A percentile compares a stretch with the other conserved stretches of the same genome.
Evolutionary conservation across 2,329 filamentous ascomycete species (phyloP).

Genomic region (Drechslera avenae): DNA sequence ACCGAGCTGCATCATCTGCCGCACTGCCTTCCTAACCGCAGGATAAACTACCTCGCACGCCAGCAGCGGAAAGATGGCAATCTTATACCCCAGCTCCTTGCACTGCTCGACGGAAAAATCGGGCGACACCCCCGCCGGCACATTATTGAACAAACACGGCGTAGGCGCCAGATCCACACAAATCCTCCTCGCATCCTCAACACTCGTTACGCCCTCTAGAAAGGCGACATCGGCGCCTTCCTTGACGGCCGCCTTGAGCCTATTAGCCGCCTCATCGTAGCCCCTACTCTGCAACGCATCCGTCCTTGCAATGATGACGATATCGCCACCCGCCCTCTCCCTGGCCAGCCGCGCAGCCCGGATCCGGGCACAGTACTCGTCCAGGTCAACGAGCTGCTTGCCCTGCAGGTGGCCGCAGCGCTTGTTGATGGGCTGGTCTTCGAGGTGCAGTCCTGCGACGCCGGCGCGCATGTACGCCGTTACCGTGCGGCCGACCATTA

Average conservation of each 20-base stretch:
- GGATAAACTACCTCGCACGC: conserved; percentile 43
- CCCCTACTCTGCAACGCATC: conserved; percentile 64
- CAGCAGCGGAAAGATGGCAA: conserved; percentile 61
- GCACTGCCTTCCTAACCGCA: conserved; percentile 36
- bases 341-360: conserved; percentile 60
- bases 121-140: conserved; percentile 62
- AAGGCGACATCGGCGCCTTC: conserved; percentile 66
- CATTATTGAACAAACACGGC: conserved; percentile 62
- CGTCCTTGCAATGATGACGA: conserved; percentile 69
- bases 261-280: conserved; percentile 60
- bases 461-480: conserved; percentile 60
- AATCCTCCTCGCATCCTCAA: conserved; percentile 56
- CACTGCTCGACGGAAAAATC: conserved; percentile 60
- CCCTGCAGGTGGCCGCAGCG: conserved; percentile 68
- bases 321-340: conserved; percentile 57
- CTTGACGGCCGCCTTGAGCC: conserved; percentile 58
- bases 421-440: conserved; percentile 68
- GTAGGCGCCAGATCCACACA: conserved; percentile 58
- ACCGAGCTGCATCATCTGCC: conserved; percentile 35
- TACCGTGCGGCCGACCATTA: conserved; percentile 59
- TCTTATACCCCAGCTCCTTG: conserved; percentile 60
- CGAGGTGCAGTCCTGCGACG: conserved; percentile 65
- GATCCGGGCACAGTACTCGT: conserved; percentile 62
- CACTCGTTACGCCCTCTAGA: conserved; percentile 62
- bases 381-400: conserved; percentile 62